These are phyloP conservation scores for Neovahlkampfia damariscottae DNA, from an alignment of 78 protist species.

Conservation along the genomic window DNA sequence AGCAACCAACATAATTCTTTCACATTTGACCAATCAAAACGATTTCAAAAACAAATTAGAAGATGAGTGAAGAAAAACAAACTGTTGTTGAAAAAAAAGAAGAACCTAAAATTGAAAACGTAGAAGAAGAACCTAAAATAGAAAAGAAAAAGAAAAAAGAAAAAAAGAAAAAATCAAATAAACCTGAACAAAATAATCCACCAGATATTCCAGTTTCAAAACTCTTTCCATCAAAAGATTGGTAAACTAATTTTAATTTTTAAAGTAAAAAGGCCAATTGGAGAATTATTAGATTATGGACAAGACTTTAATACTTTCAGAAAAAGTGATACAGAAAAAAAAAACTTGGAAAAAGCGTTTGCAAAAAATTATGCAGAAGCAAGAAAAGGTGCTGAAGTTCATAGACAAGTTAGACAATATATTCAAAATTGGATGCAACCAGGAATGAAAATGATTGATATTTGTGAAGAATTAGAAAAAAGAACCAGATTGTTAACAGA, in stretches of 20 bases:
- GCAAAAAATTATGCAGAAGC: conserved; percentile 34
- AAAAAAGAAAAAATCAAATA: conserved; percentile 19
- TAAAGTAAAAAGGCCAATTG: conserved; percentile 45
- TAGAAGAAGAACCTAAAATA: neutral
- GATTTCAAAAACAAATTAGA: no score
- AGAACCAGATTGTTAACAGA: conserved; percentile 36
- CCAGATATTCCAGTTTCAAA: conserved; percentile 50
- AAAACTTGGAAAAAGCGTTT: conserved; percentile 42
- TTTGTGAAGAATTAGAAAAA: conserved; percentile 63
- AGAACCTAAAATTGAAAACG: neutral
- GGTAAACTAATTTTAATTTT: no score
- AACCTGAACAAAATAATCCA: no score
- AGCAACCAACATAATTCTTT: no score
- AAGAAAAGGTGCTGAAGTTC: conserved; percentile 91
- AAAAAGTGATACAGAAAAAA: conserved; percentile 61
- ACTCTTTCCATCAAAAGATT: conserved; percentile 18
- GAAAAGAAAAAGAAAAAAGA: conserved; percentile 10
- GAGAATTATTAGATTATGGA: conserved; percentile 35
- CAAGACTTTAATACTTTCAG: conserved; percentile 36
- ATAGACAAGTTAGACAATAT: conserved; percentile 58
- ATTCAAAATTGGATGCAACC: conserved; percentile 54
- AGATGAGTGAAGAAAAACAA: neutral
- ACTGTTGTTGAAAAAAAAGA: neutral
- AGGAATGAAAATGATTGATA: conserved; percentile 61
- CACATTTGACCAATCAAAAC: no score